These are phyloP conservation scores for Colletotrichum sp. DNA, from an alignment of 2,329 filamentous ascomycete genomes.

Conservation along the genomic window DNA sequence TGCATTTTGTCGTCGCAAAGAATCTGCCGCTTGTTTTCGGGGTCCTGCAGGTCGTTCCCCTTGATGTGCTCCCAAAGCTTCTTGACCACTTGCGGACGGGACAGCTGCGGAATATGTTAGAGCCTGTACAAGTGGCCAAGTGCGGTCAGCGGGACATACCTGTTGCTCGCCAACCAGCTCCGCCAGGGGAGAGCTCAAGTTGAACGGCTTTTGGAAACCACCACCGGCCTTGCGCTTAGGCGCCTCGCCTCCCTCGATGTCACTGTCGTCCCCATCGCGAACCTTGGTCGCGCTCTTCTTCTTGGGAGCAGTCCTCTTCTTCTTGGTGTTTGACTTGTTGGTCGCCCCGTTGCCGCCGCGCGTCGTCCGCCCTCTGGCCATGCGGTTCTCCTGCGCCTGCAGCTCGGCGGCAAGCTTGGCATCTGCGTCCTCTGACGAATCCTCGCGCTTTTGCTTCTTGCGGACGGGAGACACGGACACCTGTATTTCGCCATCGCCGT, in stretches of 20 bases:
- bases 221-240: slow-evolving; percentile 83
- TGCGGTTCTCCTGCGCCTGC: slow-evolving; percentile 88
- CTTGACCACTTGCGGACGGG: slow-evolving; percentile 94
- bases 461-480: slow-evolving; percentile 53
- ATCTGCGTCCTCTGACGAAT: slow-evolving; percentile 73
- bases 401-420: slow-evolving; percentile 85
- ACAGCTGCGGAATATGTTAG: slow-evolving; percentile 64
- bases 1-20: slow-evolving; percentile 90
- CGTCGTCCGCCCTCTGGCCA: slow-evolving; percentile 71
- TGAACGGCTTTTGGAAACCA: slow-evolving; percentile 90
- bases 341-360: slow-evolving; percentile 71
- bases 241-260: slow-evolving; percentile 67
- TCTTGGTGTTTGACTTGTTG: slow-evolving; percentile 49
- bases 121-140: background rate
- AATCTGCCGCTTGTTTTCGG: slow-evolving; percentile 89
- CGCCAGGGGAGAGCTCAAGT: slow-evolving; percentile 72
- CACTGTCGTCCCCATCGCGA: slow-evolving; percentile 80
- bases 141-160: slow-evolving; percentile 41
- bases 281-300: slow-evolving; percentile 82
- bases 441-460: slow-evolving; percentile 73
- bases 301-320: slow-evolving; percentile 70
- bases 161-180: slow-evolving; percentile 73
- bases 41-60: slow-evolving; percentile 85
- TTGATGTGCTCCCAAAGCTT: slow-evolving; percentile 97
- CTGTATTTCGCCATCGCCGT: slow-evolving; percentile 48